Evolutionary conservation across 352 stramenopile species (phyloP).

Genomic region (Phytophthora lateralis): DNA sequence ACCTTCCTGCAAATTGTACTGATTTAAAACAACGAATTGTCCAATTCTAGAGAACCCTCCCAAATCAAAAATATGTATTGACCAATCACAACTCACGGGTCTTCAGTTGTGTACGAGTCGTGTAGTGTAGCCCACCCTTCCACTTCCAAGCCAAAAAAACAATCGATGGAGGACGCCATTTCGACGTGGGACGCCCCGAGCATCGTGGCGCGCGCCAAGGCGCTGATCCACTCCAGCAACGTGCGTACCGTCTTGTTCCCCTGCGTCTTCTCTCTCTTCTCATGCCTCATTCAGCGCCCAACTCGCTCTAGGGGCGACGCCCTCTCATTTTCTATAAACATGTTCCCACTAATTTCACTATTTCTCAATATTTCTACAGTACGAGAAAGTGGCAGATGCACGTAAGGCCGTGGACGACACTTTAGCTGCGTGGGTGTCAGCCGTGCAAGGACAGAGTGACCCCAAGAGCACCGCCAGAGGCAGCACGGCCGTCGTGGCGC

Average conservation of each 20-base stretch:
- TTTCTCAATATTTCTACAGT: slow-evolving; percentile 38
- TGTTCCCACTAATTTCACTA: slow-evolving; percentile 13
- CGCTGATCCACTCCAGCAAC: slow-evolving; percentile 78
- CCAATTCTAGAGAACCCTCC: not conserved
- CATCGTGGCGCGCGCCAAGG: slow-evolving; percentile 66
- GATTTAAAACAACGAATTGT: too few relatives aligned
- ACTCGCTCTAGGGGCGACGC: slow-evolving; percentile 13
- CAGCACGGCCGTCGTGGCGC: slow-evolving; percentile 42
- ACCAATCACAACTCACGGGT: not conserved
- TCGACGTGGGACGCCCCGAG: slow-evolving; percentile 51
- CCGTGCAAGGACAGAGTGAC: slow-evolving; percentile 17
- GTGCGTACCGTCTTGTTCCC: slow-evolving; percentile 43
- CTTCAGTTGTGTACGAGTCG: not conserved
- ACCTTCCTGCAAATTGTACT: too few relatives aligned
- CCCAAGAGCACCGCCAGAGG: slow-evolving; percentile 6
- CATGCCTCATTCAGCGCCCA: not conserved
- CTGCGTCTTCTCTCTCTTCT: slow-evolving; percentile 4
- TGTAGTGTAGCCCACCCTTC: not conserved
- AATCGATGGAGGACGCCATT: slow-evolving; percentile 42
- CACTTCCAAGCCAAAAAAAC: slow-evolving; percentile 13
- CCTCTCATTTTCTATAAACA: not conserved
- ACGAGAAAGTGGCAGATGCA: slow-evolving; percentile 70
- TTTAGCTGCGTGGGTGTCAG: slow-evolving; percentile 49
- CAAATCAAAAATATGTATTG: not conserved
- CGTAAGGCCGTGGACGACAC: slow-evolving; percentile 55